Evolutionary conservation across 495 filamentous ascomycete genomes (phyloP).

Genomic region (Apiosordaria backusii): DNA sequence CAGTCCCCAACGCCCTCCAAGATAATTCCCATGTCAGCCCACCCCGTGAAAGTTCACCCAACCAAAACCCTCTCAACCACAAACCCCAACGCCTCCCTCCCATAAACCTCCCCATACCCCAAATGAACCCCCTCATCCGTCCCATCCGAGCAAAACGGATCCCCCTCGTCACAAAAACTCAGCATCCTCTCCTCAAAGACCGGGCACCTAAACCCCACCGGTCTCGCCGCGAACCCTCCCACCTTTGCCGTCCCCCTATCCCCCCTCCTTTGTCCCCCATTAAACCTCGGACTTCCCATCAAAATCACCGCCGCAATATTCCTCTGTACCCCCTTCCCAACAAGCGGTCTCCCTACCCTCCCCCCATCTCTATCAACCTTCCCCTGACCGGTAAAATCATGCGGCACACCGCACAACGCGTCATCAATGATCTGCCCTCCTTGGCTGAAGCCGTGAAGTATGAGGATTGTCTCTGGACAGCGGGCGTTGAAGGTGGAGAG

Average conservation of each 20-base stretch:
- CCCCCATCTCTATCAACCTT: constrained; percentile 24
- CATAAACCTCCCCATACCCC: constrained; percentile 56
- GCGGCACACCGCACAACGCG: constrained; percentile 57
- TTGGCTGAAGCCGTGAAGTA: constrained; percentile 60
- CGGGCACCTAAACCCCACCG: constrained; percentile 50
- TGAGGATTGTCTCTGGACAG: constrained; percentile 51
- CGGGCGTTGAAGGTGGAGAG: constrained; percentile 47
- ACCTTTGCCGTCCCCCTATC: constrained; percentile 48
- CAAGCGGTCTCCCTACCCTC: constrained; percentile 27
- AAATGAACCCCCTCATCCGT: constrained; percentile 52
- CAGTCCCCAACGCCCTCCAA: neutral
- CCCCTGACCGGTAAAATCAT: constrained; percentile 15
- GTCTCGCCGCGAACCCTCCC: constrained; percentile 57
- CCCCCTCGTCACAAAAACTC: constrained; percentile 56
- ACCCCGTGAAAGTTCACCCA: constrained; percentile 6
- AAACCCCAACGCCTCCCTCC: constrained; percentile 41
- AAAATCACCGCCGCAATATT: constrained; percentile 57
- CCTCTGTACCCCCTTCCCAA: constrained; percentile 41
- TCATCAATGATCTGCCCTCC: constrained; percentile 60
- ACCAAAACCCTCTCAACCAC: constrained; percentile 37
- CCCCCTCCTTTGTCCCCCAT: constrained; percentile 45
- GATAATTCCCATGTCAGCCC: neutral
- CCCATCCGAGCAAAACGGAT: constrained; percentile 61
- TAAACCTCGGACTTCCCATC: constrained; percentile 57
- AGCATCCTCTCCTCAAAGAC: constrained; percentile 49